Base-by-base conservation (phyloP, 2,329 filamentous ascomycete genomes). In the Ceratocystis eucalypticola region DNA sequence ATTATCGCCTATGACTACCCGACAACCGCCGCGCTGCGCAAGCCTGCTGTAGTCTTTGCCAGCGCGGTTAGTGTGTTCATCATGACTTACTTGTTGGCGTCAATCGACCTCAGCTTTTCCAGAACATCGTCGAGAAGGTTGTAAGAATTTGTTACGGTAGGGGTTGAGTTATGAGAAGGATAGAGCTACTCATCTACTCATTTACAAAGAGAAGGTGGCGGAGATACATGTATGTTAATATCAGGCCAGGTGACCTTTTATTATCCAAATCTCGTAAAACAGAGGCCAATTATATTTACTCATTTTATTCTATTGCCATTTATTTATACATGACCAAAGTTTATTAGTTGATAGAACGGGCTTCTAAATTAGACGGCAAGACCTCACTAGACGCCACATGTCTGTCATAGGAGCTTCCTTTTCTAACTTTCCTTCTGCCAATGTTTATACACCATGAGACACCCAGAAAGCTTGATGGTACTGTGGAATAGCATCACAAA, bases 1-100 rank as follows among this genome's bases (percentile, higher is more conserved):
- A 79, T 96, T 71, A 88, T 97, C 65, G 88, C 88, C 1, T 99
- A 99, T 75, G 89, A 96, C 69, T 90, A 94, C 73, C 84, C 92
- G 1, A 80, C 88, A 70, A 74, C 81, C 2, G 88, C 89, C 33
- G 84, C 83, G 48, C 83, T 96, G 71, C 85, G 91, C 72, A 99
- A 99, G 79, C 94, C 94, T 0, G 70, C 96, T 22, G 84, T 93
- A 28, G 83, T 97, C 68, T 90, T 94, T 70, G 78, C 79, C 41
- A 91, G 88, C 71, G 77, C 88, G 69, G 74, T 95, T 70, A 79
- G 81, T n/a, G 77, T 96, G 12, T 96, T 96, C 76, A 80, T 84
- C 50, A 81, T 85, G 1, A 82, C 84, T 4, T 96, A 88, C 86
- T 77, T 85, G 2, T 75, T 96, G 68, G 88, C 91, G 41, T 87